Conservation (phyloP, 2,329 filamentous ascomycete genomes). For the Colletotrichum graminicola region DNA sequence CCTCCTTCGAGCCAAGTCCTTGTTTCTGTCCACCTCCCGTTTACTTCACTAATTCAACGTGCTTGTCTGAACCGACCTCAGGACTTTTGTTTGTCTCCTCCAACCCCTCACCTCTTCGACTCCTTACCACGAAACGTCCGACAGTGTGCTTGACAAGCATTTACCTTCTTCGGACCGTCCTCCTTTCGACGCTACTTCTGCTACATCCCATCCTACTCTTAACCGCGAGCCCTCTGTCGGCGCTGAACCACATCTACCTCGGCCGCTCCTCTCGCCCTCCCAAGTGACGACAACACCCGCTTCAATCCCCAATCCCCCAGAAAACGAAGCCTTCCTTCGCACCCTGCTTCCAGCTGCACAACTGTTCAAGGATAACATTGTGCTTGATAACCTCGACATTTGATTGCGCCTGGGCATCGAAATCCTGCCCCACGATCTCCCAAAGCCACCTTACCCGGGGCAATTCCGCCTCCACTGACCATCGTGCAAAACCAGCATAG, state of each 20-base stretch:
- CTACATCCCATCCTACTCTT: slow-evolving; percentile 12
- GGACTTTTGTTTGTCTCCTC: slow-evolving; percentile 16
- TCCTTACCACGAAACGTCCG: slow-evolving; percentile 10
- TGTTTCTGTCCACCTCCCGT: slow-evolving; percentile 4
- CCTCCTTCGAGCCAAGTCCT: slow-evolving; percentile 25
- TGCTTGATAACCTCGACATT: not conserved
- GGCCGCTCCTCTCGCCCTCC: slow-evolving; percentile 3
- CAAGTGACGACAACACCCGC: slow-evolving; percentile 18
- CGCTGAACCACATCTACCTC: not conserved
- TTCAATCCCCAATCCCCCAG: slow-evolving; percentile 5
- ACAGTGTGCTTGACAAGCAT: not conserved
- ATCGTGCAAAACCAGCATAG: slow-evolving; percentile 19
- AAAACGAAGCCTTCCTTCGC: not conserved
- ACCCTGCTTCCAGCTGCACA: not conserved
- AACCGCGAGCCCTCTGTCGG: not conserved
- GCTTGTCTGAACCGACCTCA: slow-evolving; percentile 10
- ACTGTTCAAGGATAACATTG: not conserved
- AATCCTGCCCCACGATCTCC: slow-evolving; percentile 4
- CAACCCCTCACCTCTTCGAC: not conserved
- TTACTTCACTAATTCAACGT: slow-evolving; percentile 27
- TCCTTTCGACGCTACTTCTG: not conserved
- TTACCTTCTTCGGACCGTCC: not conserved
- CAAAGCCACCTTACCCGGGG: slow-evolving; percentile 25
- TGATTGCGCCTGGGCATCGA: slow-evolving; percentile 17
- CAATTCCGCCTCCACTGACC: slow-evolving; percentile 17